phyloP scores from a whole-genome alignment of 345 rosid species.

The Xanthoceras sorbifolium region DNA sequence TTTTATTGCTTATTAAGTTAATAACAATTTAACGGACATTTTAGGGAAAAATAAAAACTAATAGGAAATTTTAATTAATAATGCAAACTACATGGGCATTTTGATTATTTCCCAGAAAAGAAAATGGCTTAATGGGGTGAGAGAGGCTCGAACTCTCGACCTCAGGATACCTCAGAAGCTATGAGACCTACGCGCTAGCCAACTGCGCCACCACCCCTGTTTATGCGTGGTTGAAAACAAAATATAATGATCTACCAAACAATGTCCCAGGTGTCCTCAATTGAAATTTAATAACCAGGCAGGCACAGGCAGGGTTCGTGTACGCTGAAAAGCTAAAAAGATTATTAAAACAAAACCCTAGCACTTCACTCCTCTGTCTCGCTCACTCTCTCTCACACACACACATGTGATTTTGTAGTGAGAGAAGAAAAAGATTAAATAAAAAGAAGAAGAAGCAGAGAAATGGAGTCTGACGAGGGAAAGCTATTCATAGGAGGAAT shows the following conservation, averaged over 20 bases:
- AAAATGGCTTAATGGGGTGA: conserved; percentile 75
- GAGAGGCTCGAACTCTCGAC: conserved; percentile 97
- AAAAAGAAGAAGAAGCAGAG: not conserved
- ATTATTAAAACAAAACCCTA: not conserved
- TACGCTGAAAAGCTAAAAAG: not conserved
- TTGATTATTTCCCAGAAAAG: too few species aligned
- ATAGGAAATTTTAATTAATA: too few species aligned
- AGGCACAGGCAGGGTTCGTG: too few species aligned
- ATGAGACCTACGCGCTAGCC: conserved; percentile 99
- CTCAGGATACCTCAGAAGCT: conserved; percentile 83
- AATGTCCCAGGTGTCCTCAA: not conserved
- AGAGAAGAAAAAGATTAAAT: not conserved
- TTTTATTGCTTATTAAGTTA: too few species aligned
- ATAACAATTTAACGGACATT: too few species aligned
- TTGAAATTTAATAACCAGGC: not conserved
- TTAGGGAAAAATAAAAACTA: too few species aligned
- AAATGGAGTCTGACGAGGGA: conserved; percentile 67
- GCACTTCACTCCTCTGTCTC: not conserved
- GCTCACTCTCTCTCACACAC: not conserved
- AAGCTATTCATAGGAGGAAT: conserved; percentile 69
- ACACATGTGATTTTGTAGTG: not conserved
- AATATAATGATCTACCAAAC: not conserved
- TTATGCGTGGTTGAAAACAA: not conserved
- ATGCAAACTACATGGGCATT: too few species aligned
- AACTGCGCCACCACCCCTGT: conserved; percentile 92